Conservation (phyloP, 2,329 filamentous ascomycete species). For the Pseudogymnoascus sp. region DNA sequence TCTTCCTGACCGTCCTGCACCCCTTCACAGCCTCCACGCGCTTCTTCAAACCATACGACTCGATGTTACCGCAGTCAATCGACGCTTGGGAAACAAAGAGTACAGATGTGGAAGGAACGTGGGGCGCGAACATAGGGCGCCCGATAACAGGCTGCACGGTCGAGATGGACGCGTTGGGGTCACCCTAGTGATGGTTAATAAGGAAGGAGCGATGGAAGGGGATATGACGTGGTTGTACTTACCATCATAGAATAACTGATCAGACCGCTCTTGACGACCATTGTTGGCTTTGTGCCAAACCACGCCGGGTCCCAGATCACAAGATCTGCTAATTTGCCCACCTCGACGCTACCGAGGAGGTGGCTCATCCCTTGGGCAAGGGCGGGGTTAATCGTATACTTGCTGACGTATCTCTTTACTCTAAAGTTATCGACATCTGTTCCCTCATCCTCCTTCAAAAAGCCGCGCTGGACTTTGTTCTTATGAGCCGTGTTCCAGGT, state of each 20-base stretch:
- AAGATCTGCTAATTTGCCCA: constrained; percentile 84
- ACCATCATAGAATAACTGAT: constrained; percentile 82
- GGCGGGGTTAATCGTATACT: constrained; percentile 94
- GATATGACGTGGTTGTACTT: constrained; percentile 25
- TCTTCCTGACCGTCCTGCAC: constrained; percentile 71
- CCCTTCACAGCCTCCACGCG: constrained; percentile 72
- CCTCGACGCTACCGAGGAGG: constrained; percentile 77
- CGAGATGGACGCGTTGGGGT: constrained; percentile 78
- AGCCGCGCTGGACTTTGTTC: constrained; percentile 82
- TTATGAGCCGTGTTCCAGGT: constrained; percentile 98
- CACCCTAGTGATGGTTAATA: constrained; percentile 48
- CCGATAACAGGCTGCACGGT: constrained; percentile 80
- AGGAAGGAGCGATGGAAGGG: constrained; percentile 3
- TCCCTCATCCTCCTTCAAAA: constrained; percentile 68
- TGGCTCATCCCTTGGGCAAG: constrained; percentile 87
- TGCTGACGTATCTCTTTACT: constrained; percentile 87
- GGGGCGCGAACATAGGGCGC: constrained; percentile 77
- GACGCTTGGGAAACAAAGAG: constrained; percentile 76
- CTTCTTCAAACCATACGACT: constrained; percentile 70
- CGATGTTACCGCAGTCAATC: constrained; percentile 59
- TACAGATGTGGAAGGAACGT: constrained; percentile 66
- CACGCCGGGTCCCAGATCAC: constrained; percentile 79
- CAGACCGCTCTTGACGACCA: constrained; percentile 82
- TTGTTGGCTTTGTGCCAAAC: constrained; percentile 79
- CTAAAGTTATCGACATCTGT: constrained; percentile 82